phyloP scores from a whole-genome alignment of 208 protist genomes.

The Acanthamoeba rhysodes region DNA sequence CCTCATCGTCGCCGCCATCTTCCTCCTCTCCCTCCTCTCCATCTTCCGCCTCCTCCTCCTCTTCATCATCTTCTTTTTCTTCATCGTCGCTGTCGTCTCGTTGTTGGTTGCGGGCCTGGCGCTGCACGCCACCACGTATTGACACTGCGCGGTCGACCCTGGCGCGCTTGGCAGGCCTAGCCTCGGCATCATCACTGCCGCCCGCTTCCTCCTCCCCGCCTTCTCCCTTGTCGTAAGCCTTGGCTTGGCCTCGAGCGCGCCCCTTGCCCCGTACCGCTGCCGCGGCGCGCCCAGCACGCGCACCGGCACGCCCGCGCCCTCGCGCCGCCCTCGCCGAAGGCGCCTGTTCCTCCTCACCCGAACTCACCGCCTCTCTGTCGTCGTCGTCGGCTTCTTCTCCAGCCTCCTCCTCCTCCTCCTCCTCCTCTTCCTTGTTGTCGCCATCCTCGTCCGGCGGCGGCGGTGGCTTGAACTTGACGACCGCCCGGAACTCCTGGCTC shows the following conservation, averaged over 20 bases:
- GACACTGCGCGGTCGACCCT: not conserved
- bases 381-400: no score
- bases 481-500: conserved; percentile 15
- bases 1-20: not conserved
- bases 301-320: not conserved
- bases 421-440: not conserved
- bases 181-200: not conserved
- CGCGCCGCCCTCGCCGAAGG: no score
- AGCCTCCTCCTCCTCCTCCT: not conserved
- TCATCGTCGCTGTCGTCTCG: not conserved
- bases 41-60: not conserved
- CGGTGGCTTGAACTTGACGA: conserved; percentile 9
- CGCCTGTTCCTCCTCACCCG: not conserved
- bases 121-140: not conserved
- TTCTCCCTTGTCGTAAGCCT: not conserved
- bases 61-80: not conserved
- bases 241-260: no score
- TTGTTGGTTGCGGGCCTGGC: not conserved
- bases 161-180: not conserved
- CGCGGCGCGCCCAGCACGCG: no score
- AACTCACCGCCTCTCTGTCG: no score
- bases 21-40: not conserved
- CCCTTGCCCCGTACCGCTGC: not conserved
- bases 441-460: not conserved
- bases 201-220: not conserved